A percentile compares a stretch with the other conserved stretches of the same genome.
These are phyloP conservation scores for Phlebopus sp. DNA, from an alignment of 1,284 basidiomycete genomes.

Conservation along the genomic window DNA sequence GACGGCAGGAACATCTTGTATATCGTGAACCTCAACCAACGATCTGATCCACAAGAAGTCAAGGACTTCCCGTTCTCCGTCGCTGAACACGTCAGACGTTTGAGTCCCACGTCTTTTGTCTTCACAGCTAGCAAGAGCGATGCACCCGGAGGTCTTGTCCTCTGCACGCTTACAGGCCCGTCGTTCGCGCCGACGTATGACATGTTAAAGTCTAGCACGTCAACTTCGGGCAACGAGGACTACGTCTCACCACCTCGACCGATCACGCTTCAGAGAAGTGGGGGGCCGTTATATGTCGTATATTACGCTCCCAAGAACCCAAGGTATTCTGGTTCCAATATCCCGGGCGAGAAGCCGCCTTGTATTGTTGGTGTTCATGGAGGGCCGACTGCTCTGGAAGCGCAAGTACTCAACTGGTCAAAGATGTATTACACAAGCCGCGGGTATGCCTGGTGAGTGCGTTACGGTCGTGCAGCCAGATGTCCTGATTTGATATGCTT, in stretches of 20 bases:
- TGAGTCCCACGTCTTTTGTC: constrained; percentile 29
- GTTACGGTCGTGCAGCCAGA: background rate
- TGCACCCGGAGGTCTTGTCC: constrained; percentile 25
- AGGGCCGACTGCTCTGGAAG: constrained; percentile 26
- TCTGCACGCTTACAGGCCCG: constrained; percentile 18
- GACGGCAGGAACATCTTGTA: constrained; percentile 53
- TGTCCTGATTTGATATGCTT: background rate
- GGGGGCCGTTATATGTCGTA: constrained; percentile 26
- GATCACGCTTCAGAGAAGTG: constrained; percentile 22
- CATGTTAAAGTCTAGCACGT: constrained; percentile 20
- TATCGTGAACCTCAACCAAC: constrained; percentile 39
- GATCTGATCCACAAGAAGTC: constrained; percentile 29
- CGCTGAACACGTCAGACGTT: constrained; percentile 39
- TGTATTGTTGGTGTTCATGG: constrained; percentile 30
- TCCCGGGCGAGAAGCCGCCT: constrained; percentile 27
- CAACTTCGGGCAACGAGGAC: constrained; percentile 14
- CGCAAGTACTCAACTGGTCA: constrained; percentile 24
- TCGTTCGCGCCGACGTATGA: constrained; percentile 25
- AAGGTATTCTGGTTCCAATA: constrained; percentile 25
- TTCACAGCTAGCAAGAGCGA: constrained; percentile 26
- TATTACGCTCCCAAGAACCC: constrained; percentile 32
- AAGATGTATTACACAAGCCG: constrained; percentile 33
- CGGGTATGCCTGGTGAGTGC: constrained; percentile 33
- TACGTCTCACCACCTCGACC: constrained; percentile 28
- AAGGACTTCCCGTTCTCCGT: constrained; percentile 45